Base-by-base conservation (phyloP, 768 basidiomycete species). In the Lactifluus hygrophoroides region DNA sequence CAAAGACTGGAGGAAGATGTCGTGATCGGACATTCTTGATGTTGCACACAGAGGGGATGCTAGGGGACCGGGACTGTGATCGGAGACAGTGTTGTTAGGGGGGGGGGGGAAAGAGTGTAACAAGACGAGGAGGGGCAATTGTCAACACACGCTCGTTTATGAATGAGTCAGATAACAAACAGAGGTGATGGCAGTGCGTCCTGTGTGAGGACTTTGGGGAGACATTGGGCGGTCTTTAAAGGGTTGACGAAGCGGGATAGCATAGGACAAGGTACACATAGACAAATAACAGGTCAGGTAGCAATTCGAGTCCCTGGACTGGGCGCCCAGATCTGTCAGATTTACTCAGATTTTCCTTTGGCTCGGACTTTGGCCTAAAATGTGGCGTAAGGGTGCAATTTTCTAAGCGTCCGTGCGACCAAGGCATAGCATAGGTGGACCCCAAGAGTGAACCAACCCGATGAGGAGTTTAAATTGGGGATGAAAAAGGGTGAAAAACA, bases 131-230 rank as follows among this genome's bases (percentile, higher is more conserved):
- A n/a, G n/a, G 43, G 35, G 48, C 4, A 13, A 32, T 17, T 17
- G 28, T 19, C 23, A 37, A 19, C 25, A 17, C n/a, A 38, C 37
- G 34, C 54, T 14, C 37, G 37, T 37, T 51, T 56, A 51, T 32
- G 17, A 55, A 51, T 23, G 59, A 56, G 59, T 60, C 59, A 60
- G 54, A 19, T 10, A 46, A 25, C 34, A 38, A 40, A 34, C 40
- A 23, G 35, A 56, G 48, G 37, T 38, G 37, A 60, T 56, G 59
- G 58, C 59, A 38, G 59, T 56, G 51, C 50, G 54, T 25, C 49
- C 42, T 32, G 42, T 32, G 42, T 42, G 28, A 53, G 48, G 44
- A 49, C 11, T n/a, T n/a, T 40, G 13, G 54, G 16, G 45, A 30
- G 30, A 17, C 14, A 19, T 3, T 10, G 34, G 32, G 52, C 38